phyloP scores from a whole-genome alignment of 208 protist genomes.

The Strigomonas culicis region DNA sequence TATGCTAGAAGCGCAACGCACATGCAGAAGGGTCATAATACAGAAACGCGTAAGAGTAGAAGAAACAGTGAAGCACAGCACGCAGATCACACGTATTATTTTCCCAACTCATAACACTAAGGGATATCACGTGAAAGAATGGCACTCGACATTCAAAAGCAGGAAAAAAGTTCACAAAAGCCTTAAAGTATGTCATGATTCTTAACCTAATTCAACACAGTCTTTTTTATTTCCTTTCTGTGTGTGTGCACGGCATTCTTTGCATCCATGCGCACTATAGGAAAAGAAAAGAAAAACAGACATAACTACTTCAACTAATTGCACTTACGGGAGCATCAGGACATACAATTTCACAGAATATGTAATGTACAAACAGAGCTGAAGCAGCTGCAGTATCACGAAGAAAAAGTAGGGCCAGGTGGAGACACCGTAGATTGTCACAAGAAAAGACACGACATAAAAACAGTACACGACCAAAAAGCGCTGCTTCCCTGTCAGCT shows the following conservation, averaged over 20 bases:
- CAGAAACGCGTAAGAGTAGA: too few species aligned
- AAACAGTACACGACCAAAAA: slow-evolving; percentile 23
- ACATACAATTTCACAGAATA: slow-evolving; percentile 9
- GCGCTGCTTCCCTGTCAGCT: slow-evolving; percentile 23
- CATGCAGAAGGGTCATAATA: too few species aligned
- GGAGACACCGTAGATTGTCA: slow-evolving; percentile 14
- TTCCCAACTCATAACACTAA: too few species aligned
- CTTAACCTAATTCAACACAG: too few species aligned
- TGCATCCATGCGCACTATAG: too few species aligned
- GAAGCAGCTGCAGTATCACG: slow-evolving; percentile 13
- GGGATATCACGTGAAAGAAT: too few species aligned
- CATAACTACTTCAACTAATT: neutral
- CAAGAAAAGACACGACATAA: slow-evolving; percentile 11
- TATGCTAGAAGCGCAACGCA: neutral
- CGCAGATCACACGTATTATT: too few species aligned
- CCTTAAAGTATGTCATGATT: too few species aligned
- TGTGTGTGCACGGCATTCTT: neutral
- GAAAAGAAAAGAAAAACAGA: neutral
- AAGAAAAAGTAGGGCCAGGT: slow-evolving; percentile 12
- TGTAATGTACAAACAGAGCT: slow-evolving; percentile 12
- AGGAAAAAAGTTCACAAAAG: too few species aligned
- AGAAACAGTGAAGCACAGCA: too few species aligned
- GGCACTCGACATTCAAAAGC: too few species aligned
- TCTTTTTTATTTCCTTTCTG: too few species aligned
- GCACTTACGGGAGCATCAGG: slow-evolving; percentile 2